phyloP scores from a whole-genome alignment of 75 land plant species.

The Pinus tabuliformis region DNA sequence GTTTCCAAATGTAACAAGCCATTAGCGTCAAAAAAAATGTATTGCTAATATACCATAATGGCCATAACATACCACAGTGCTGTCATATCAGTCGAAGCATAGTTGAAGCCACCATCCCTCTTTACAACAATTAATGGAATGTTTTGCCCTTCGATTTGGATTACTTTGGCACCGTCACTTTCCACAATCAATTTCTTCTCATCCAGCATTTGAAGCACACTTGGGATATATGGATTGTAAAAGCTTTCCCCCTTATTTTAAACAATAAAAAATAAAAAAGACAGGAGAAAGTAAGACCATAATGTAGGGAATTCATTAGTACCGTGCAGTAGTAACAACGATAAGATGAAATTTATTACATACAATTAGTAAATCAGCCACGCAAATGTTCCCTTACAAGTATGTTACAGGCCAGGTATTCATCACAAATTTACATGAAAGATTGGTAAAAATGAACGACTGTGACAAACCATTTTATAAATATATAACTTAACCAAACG shows the following conservation, averaged over 20 bases:
- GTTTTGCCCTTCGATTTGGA: constrained; percentile 62
- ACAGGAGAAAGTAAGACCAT: background rate
- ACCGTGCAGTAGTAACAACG: background rate
- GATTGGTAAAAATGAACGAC: background rate
- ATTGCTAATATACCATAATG: background rate
- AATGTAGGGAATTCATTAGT: background rate
- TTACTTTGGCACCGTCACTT: constrained; percentile 93
- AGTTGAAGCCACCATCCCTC: constrained; percentile 95
- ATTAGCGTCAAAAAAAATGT: background rate
- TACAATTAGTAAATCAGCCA: background rate
- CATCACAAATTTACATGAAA: background rate
- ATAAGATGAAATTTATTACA: background rate
- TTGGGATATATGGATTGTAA: constrained; percentile 86
- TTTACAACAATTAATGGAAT: constrained; percentile 96
- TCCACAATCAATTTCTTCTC: constrained; percentile 66
- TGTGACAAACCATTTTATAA: too few species aligned
- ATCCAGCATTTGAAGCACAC: constrained; percentile 46
- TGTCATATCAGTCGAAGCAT: constrained; percentile 93
- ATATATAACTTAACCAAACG: too few species aligned
- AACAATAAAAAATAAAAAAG: background rate
- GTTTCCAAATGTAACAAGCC: background rate
- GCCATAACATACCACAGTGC: constrained; percentile 68
- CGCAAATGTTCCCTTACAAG: background rate
- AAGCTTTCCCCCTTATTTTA: constrained; percentile 84
- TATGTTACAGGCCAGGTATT: background rate